Base-by-base conservation (phyloP, 2,329 filamentous ascomycete genomes). In the Drechslerella coelobrocha region DNA sequence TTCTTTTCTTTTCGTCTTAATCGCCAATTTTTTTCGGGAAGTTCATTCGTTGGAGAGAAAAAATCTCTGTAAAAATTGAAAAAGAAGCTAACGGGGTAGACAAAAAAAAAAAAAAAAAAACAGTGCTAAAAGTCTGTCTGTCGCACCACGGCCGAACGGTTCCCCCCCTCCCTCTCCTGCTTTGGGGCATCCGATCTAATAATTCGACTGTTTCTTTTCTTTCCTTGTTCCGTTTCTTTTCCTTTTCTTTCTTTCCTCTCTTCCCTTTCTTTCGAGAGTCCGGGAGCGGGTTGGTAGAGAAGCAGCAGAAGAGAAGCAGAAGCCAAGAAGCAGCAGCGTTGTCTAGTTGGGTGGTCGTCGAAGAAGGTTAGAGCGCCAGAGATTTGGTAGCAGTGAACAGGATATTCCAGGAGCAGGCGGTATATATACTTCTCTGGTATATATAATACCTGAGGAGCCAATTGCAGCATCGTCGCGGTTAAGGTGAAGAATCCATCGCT, bases 181-280 rank as follows among this genome's bases (percentile, higher is more conserved):
- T 29, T 41, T 73, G 62, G 68, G 48, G 53, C 48, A 61, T 63
- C 50, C 61, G 72, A 65, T 63, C 59, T 48, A 68, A 65, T 65
- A 69, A 43, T 47, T 50, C 60, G 57, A 50, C 48, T 29, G 53
- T 52, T 47, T 55, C 27, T 65, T 72, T 60, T 52, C 41, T 47
- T 56, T 65, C 50, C 17, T 55, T 60, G 27, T 56, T 69, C 41
- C 41, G n/a, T 55, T 50, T 55, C 54, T 61, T 31, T 69, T 69
- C 45, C 56, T 43, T 65, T 57, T 63, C 63, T 57, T 73, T 57
- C 63, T 57, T 73, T 71, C 50, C 54, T 71, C 51, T 61, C 61
- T 72, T 73, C 65, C 60, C 63, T 66, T 72, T 72, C 62, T 53
- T 66, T 72, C 55, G 72, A 72, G 57, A 57, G 65, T 62, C 39